phyloP scores from a whole-genome alignment of 1,284 basidiomycete genomes.

The Melampsora larici-populina region DNA sequence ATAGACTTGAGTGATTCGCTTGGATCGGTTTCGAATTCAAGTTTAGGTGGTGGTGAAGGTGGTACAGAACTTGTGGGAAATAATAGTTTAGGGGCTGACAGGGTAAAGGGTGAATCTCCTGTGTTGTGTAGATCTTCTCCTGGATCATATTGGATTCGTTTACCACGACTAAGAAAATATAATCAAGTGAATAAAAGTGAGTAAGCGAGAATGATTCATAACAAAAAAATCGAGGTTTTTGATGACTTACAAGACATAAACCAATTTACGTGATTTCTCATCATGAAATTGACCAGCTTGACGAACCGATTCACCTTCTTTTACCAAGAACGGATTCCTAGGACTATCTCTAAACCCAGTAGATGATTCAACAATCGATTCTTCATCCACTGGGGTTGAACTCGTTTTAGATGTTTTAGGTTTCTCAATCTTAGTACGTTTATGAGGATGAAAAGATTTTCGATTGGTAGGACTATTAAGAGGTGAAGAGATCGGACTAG shows the following conservation, averaged over 20 bases:
- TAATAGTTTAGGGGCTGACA: conserved; percentile 14
- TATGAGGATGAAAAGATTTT: neutral
- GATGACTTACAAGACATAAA: conserved; percentile 31
- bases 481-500: conserved; percentile 9
- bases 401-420: no score
- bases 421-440: conserved; percentile 5
- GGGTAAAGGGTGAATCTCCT: conserved; percentile 13
- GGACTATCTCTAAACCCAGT: conserved; percentile 8
- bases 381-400: no score
- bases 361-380: neutral
- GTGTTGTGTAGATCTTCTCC: conserved; percentile 15
- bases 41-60: neutral
- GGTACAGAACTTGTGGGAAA: conserved; percentile 9
- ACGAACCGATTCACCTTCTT: conserved; percentile 15
- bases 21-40: neutral
- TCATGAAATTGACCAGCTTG: conserved; percentile 14
- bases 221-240: neutral
- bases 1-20: no score
- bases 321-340: conserved; percentile 20
- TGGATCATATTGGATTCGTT: conserved; percentile 27
- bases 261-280: conserved; percentile 15
- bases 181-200: neutral
- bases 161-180: conserved; percentile 21
- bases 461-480: conserved; percentile 24
- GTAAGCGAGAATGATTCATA: no score